Base-by-base conservation (phyloP, 768 basidiomycete genomes). In the Nidularia pulvinata region DNA sequence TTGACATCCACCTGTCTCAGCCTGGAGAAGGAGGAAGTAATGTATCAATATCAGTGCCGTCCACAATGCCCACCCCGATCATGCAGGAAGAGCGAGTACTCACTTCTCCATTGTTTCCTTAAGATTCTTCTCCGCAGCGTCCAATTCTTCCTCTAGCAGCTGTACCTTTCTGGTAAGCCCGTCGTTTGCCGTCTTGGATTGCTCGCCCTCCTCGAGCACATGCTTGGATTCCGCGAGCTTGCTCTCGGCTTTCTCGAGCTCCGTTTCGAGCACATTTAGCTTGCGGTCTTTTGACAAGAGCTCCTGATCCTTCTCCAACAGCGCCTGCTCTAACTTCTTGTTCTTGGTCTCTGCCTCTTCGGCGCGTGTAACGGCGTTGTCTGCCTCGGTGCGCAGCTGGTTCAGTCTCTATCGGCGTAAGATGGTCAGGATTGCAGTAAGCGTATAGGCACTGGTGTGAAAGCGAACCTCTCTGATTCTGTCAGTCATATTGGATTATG, bases 101-200 rank as follows among this genome's bases (percentile, higher is more conserved):
- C 66, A 97, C 96, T 94, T 96, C 74, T 98, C 97, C 33, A 91
- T 88, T 1, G 93, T 95, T 65, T 98, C 96, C 75, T 96, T 96
- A 59, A 93, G 77, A 66, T 93, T 94, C 85, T 94, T 95, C 80
- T 99, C 97, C 7, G 96, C 89, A 36, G 83, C 82, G 64, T 98
- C 97, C 3, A 99, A 82, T 73, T 99, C 96, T 65, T 96, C 94
- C 73, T 98, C 96, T 37, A 98, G 76, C 9, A 98, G 76, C 61
- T 90, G 85, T 32, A 98, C 84, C 80, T 98, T 99, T 57, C 96
- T 78, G 33, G 65, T 58, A 53, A 98, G 77, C 46, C 75, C 79
- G 56, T 97, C 95, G 56, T 81, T 89, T 22, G 84, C 83, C 19
- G 80, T 78, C 72, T 83, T 89, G 64, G 82, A 84, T 9, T 72